Evolutionary conservation across 768 basidiomycete species (phyloP), one percentile per base, ranked within the genome.

Genomic region (Boletellus sp.): DNA sequence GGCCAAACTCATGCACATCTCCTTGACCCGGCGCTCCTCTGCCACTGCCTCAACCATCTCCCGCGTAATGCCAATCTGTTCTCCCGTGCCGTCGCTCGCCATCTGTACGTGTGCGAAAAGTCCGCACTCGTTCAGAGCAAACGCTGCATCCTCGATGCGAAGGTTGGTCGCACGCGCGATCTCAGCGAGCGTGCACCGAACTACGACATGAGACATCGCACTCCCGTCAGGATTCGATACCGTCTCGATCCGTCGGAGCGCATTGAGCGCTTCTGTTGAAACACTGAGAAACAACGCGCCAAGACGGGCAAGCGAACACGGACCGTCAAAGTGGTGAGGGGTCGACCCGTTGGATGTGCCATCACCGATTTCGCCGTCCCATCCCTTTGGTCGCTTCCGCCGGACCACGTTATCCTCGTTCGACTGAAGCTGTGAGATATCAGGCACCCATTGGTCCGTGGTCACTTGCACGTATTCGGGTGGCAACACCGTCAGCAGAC

Each of bases 81-180:
- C 76, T 19, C 63, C 16, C 58, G 67, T 47, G 37, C 59, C 48
- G 1, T 61, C 63, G 37, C 59, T 60, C 34, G 49, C 59, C 41
- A 51, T 51, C 42, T 72, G 69, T 45, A 78, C 64, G 35, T 76
- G 71, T 47, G 68, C 71, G 16, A 96, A 74, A 47, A 97, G 67
- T 24, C 93, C 92, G 52, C 88, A 85, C 63, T 94, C 92, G 48
- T 88, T 85, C 57, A 98, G 67, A 3, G 94, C 91, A 68, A 91
- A 94, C 0, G 91, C 87, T 0, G 85, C 81, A 64, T 98, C 95
- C 48, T 96, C 91, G 0, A 84, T 66, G 1, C 90, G 79, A 46
- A 98, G 72, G 67, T 89, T 85, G 41, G 90, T 90, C 24, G 85
- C 88, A 16, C 75, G 73, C 2, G 92, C 85, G 49, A 97, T 81